Evolutionary conservation across 805 yeast species (phyloP).

Genomic region (Yarrowia sp.): DNA sequence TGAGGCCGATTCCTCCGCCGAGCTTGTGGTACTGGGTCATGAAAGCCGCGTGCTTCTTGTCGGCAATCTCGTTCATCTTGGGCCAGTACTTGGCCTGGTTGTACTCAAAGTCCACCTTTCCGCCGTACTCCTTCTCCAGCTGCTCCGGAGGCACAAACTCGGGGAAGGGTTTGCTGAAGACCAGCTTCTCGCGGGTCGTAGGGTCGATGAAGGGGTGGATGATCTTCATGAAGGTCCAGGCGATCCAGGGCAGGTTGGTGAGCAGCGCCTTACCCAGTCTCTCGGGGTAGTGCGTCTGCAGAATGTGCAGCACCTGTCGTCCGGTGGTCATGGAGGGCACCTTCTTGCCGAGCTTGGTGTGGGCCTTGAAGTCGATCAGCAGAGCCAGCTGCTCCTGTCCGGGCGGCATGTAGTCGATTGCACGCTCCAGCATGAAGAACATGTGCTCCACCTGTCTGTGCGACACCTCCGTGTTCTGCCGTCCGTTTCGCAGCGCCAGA

Average conservation of each 20-base stretch:
- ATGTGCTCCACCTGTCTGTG: constrained; percentile 93
- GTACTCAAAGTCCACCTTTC: constrained; percentile 79
- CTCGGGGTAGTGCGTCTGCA: constrained; percentile 97
- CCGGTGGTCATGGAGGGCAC: constrained; percentile 89
- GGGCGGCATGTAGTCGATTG: constrained; percentile 90
- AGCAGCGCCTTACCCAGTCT: constrained; percentile 89
- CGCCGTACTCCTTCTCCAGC: constrained; percentile 82
- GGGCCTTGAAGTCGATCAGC: constrained; percentile 85
- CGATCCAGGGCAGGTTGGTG: constrained; percentile 91
- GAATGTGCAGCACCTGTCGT: constrained; percentile 84
- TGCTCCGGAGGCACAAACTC: constrained; percentile 79
- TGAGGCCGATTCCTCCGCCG: constrained; percentile 73
- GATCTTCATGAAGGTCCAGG: constrained; percentile 85
- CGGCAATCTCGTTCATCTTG: constrained; percentile 58
- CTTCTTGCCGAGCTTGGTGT: constrained; percentile 59
- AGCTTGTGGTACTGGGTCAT: constrained; percentile 65
- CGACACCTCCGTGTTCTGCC: constrained; percentile 90
- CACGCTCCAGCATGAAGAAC: constrained; percentile 88
- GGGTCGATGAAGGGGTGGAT: constrained; percentile 97
- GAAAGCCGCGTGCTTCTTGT: constrained; percentile 58
- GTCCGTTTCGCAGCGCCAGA: constrained; percentile 85
- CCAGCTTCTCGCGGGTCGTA: constrained; percentile 86
- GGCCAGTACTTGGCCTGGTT: constrained; percentile 80
- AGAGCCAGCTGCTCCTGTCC: constrained; percentile 94
- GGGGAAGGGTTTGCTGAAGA: constrained; percentile 83